Evolutionary conservation across 1,284 basidiomycete genomes (phyloP).

Genomic region (Sporisorium scitamineum): DNA sequence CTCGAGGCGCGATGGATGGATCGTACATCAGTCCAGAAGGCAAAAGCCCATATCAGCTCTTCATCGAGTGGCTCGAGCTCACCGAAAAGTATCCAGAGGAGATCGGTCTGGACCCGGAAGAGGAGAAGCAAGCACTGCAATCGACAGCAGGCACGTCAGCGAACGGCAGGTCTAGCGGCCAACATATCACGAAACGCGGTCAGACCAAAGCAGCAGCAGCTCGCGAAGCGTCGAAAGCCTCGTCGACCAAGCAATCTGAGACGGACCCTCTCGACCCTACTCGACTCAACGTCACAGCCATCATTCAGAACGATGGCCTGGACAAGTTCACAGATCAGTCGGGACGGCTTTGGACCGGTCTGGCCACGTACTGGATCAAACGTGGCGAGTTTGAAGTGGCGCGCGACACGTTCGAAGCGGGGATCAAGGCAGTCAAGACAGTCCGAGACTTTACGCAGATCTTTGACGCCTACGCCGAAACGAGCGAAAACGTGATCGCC

Average conservation of each 20-base stretch:
- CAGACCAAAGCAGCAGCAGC: constrained; percentile 37
- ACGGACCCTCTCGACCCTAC: constrained; percentile 80
- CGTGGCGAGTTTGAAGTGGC: constrained; percentile 92
- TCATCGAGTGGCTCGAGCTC: constrained; percentile 92
- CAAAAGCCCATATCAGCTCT: constrained; percentile 93
- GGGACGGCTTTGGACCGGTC: constrained; percentile 92
- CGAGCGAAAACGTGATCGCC: constrained; percentile 89
- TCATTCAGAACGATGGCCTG: constrained; percentile 87
- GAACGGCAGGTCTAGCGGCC: constrained; percentile 5
- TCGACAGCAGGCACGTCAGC: background rate
- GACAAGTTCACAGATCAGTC: constrained; percentile 93
- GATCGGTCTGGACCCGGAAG: constrained; percentile 88
- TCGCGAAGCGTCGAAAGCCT: constrained; percentile 72
- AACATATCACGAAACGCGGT: constrained; percentile 72
- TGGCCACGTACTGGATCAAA: constrained; percentile 99
- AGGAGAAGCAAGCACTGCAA: constrained; percentile 40
- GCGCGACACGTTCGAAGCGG: constrained; percentile 86
- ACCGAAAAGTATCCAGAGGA: constrained; percentile 91
- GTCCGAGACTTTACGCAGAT: constrained; percentile 98
- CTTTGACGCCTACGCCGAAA: constrained; percentile 96
- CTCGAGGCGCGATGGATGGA: constrained; percentile 83
- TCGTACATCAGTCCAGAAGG: constrained; percentile 89
- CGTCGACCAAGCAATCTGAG: constrained; percentile 74
- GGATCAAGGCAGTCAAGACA: constrained; percentile 86
- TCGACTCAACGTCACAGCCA: constrained; percentile 87